These are phyloP conservation scores for Mortierella sp. DNA, from an alignment of 371 early-diverging fungal genomes.

Conservation along the genomic window DNA sequence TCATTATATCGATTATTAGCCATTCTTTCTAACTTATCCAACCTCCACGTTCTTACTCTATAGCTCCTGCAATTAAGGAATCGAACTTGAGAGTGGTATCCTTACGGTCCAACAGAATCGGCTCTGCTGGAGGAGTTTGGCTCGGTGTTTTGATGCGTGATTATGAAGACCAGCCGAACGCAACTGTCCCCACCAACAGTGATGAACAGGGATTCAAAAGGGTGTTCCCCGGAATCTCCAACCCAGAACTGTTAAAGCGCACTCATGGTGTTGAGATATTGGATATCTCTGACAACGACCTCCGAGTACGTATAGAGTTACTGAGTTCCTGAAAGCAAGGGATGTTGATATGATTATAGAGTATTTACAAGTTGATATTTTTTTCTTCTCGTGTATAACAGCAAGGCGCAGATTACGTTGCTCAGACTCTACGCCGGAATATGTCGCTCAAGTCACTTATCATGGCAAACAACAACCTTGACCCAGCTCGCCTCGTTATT, in stretches of 20 bases:
- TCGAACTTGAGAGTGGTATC: constrained; percentile 65
- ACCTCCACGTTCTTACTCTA: not conserved
- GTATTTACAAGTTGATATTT: no score
- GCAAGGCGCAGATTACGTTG: constrained; percentile 73
- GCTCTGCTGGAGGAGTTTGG: constrained; percentile 66
- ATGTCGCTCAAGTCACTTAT: constrained; percentile 62
- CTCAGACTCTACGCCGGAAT: constrained; percentile 73
- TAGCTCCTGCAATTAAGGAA: constrained; percentile 64
- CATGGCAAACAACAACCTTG: constrained; percentile 70
- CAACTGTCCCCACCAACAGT: constrained; percentile 40
- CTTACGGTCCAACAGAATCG: constrained; percentile 67
- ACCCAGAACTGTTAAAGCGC: constrained; percentile 45
- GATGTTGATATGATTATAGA: no score
- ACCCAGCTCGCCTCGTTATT: constrained; percentile 62
- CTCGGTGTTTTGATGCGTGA: constrained; percentile 75
- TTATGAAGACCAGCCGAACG: constrained; percentile 62
- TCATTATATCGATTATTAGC: not conserved
- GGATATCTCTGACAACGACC: constrained; percentile 66
- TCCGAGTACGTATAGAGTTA: constrained; percentile 60
- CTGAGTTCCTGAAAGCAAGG: not conserved
- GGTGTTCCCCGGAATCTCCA: constrained; percentile 50
- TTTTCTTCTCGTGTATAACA: constrained; percentile 12
- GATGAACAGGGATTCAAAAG: constrained; percentile 57
- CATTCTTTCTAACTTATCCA: constrained; percentile 1
- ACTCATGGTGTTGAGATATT: constrained; percentile 62